A percentile compares a stretch with the other conserved stretches of the same genome.
These are phyloP conservation scores for Fraxinus excelsior DNA, from an alignment of 257 asterid genomes.

Conservation along the genomic window DNA sequence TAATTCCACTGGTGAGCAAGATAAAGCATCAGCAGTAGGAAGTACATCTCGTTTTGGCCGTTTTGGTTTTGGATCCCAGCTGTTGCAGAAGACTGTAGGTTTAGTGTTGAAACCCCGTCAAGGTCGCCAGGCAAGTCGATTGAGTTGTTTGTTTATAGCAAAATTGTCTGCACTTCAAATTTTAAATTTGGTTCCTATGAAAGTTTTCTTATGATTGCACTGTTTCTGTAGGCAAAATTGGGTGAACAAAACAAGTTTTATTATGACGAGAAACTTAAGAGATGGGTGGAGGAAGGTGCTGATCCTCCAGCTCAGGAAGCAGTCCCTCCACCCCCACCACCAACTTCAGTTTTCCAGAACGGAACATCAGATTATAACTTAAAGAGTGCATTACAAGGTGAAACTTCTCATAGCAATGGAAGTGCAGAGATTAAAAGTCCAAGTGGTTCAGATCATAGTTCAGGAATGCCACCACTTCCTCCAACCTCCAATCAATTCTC, in stretches of 20 bases:
- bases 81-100: conserved; percentile 62
- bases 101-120: conserved; percentile 59
- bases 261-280: conserved; percentile 83
- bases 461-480: conserved; percentile 95
- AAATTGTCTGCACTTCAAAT: background rate
- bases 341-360: conserved; percentile 67
- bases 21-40: conserved; percentile 47
- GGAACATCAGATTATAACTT: conserved; percentile 75
- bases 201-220: conserved; percentile 9
- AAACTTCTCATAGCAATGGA: conserved; percentile 50
- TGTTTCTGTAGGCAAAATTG: conserved; percentile 72
- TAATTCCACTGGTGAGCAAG: conserved; percentile 48
- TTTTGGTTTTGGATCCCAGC: conserved; percentile 60
- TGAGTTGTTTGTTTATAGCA: background rate
- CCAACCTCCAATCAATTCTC: conserved; percentile 90
- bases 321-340: conserved; percentile 81
- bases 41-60: conserved; percentile 65
- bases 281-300: conserved; percentile 99
- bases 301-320: conserved; percentile 69
- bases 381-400: conserved; percentile 61
- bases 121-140: conserved; percentile 46
- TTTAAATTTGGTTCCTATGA: conserved; percentile 1
- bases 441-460: conserved; percentile 47
- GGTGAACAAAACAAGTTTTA: conserved; percentile 87
- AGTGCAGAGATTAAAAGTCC: conserved; percentile 67